A percentile compares a stretch with the other conserved stretches of the same genome.
Evolutionary conservation across 139 green algal genomes (phyloP).

Genomic region (Coelastrella sp.): DNA sequence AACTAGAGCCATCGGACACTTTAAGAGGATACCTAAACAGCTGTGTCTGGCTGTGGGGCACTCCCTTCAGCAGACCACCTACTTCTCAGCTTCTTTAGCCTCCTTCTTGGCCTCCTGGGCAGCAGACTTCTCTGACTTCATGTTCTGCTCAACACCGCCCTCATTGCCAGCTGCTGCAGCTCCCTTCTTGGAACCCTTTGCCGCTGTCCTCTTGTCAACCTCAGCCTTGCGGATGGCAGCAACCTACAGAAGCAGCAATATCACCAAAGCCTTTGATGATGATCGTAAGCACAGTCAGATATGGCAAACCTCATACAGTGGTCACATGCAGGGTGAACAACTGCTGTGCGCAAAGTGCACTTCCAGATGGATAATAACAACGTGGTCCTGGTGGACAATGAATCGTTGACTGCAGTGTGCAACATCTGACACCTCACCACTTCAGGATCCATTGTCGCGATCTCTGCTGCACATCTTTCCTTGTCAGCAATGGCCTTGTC

Average conservation of each 20-base stretch:
- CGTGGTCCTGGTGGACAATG: neutral
- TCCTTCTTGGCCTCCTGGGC: constrained; percentile 4
- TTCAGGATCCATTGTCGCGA: constrained; percentile 36
- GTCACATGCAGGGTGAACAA: too few relatives aligned
- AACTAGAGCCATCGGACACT: too few relatives aligned
- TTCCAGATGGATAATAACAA: neutral
- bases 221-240: constrained; percentile 7
- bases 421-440: neutral
- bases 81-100: constrained; percentile 18
- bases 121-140: neutral
- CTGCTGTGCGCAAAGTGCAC: neutral
- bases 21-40: too few relatives aligned
- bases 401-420: neutral
- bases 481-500: constrained; percentile 33
- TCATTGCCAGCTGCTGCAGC: neutral
- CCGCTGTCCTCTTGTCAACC: neutral
- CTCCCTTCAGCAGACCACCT: neutral
- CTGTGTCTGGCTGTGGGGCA: too few relatives aligned
- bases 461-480: constrained; percentile 18
- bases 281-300: too few relatives aligned
- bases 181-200: neutral
- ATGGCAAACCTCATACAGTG: too few relatives aligned
- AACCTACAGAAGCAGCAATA: neutral
- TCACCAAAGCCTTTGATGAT: too few relatives aligned
- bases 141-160: neutral